Conservation (phyloP, 768 basidiomycete species). For the Pleurotus platypus region DNA sequence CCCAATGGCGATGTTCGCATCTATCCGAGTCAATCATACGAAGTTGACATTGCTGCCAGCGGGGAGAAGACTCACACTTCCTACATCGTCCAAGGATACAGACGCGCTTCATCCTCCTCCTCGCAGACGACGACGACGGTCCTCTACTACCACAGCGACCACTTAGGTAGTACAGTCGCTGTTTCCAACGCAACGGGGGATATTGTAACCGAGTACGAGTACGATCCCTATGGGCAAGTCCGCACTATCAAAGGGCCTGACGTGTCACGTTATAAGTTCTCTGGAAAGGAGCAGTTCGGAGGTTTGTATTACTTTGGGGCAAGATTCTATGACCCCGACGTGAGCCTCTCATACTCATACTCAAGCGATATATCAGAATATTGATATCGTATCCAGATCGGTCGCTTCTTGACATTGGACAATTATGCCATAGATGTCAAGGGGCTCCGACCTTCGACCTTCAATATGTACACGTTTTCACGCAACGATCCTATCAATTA, state of each 20-base stretch:
- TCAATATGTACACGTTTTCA: constrained; percentile 14
- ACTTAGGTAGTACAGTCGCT: constrained; percentile 3
- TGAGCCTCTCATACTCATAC: neutral
- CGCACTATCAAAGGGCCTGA: neutral
- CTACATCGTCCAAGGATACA: constrained; percentile 8
- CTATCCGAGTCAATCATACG: constrained; percentile 11
- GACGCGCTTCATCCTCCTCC: constrained; percentile 6
- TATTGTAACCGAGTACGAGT: constrained; percentile 10
- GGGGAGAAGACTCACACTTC: constrained; percentile 10
- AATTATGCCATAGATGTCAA: constrained; percentile 10
- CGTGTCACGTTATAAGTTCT: constrained; percentile 6
- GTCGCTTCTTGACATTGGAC: constrained; percentile 11
- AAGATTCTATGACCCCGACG: constrained; percentile 11
- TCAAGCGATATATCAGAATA: no score
- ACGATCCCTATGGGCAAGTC: constrained; percentile 6
- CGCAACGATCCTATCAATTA: constrained; percentile 12
- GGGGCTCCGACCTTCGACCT: constrained; percentile 9
- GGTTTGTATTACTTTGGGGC: constrained; percentile 12
- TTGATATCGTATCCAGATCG: constrained; percentile 3
- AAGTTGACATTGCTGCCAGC: constrained; percentile 8
- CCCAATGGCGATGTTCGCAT: constrained; percentile 5
- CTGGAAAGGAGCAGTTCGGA: constrained; percentile 11
- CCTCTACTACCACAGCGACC: constrained; percentile 2
- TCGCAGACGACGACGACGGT: neutral
- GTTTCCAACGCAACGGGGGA: neutral